These are phyloP conservation scores for Phytopythium cucurbitacearum DNA, from an alignment of 352 stramenopile species.

Conservation along the genomic window DNA sequence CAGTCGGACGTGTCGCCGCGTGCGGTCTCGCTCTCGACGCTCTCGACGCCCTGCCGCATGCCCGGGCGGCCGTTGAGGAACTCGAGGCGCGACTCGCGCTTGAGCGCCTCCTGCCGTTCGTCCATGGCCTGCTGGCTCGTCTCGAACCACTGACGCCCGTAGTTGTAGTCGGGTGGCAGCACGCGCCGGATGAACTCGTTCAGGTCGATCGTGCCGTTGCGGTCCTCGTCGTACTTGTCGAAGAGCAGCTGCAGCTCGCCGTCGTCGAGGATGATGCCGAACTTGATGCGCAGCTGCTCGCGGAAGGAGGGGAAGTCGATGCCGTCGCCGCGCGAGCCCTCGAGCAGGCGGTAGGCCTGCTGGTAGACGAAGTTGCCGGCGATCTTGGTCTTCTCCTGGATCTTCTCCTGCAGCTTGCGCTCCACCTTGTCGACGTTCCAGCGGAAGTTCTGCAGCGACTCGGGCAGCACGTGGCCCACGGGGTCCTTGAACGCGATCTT, in stretches of 20 bases:
- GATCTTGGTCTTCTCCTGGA: slow-evolving; percentile 83
- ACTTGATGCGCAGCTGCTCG: slow-evolving; percentile 72
- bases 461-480: slow-evolving; percentile 47
- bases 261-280: slow-evolving; percentile 77
- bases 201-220: slow-evolving; percentile 76
- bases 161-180: slow-evolving; percentile 72
- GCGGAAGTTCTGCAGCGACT: slow-evolving; percentile 65
- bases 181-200: slow-evolving; percentile 81
- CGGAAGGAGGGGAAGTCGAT: slow-evolving; percentile 77
- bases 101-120: slow-evolving; percentile 43
- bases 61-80: slow-evolving; percentile 38
- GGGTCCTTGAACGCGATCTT: slow-evolving; percentile 65
- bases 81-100: slow-evolving; percentile 55
- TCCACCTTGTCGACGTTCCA: slow-evolving; percentile 81
- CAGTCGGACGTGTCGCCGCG: slow-evolving; percentile 47
- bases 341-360: slow-evolving; percentile 78
- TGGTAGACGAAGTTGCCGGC: slow-evolving; percentile 84
- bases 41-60: slow-evolving; percentile 5
- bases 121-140: slow-evolving; percentile 67
- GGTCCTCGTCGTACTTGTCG: slow-evolving; percentile 82
- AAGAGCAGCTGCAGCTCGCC: slow-evolving; percentile 71
- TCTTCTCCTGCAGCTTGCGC: slow-evolving; percentile 80
- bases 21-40: slow-evolving; percentile 31
- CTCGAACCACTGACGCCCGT: slow-evolving; percentile 71
- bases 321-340: slow-evolving; percentile 62